These are phyloP conservation scores for Wickerhamiella sorbophila DNA, from an alignment of 805 yeast genomes.

Conservation along the genomic window DNA sequence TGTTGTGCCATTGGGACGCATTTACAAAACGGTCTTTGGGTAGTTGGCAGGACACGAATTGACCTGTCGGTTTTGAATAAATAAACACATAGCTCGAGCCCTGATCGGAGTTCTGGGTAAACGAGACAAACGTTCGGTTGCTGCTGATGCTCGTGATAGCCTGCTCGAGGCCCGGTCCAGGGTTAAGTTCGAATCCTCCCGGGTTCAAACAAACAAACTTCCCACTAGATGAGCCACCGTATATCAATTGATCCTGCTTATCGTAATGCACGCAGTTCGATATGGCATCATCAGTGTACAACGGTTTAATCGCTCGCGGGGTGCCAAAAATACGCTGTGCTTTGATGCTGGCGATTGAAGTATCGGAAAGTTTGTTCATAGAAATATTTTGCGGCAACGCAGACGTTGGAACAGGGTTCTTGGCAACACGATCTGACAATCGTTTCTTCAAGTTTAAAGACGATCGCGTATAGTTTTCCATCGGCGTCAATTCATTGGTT, in stretches of 20 bases:
- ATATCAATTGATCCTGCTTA: not conserved
- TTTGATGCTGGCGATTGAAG: not conserved
- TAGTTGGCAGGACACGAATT: not conserved
- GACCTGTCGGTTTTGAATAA: not conserved
- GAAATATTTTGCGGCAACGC: not conserved
- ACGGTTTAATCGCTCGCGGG: not conserved
- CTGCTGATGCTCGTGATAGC: not conserved
- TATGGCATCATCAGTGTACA: not conserved
- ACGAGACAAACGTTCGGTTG: not conserved
- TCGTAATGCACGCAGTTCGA: not conserved
- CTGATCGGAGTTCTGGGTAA: not conserved
- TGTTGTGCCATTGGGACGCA: not conserved
- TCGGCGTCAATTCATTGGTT: not conserved
- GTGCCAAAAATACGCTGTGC: not conserved
- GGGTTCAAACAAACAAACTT: not conserved
- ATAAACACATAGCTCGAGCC: not conserved
- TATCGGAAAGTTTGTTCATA: not conserved
- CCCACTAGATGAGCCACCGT: not conserved
- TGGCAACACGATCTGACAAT: not conserved
- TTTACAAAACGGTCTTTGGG: not conserved
- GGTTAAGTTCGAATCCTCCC: not conserved
- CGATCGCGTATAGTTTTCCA: conserved; percentile 9
- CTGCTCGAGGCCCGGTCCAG: not conserved
- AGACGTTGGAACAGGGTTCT: not conserved
- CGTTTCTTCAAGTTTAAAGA: conserved; percentile 7